Evolutionary conservation across 2,329 filamentous ascomycete genomes (phyloP), one percentile per base, ranked within the genome.

Genomic region (Xylaria multiplex): DNA sequence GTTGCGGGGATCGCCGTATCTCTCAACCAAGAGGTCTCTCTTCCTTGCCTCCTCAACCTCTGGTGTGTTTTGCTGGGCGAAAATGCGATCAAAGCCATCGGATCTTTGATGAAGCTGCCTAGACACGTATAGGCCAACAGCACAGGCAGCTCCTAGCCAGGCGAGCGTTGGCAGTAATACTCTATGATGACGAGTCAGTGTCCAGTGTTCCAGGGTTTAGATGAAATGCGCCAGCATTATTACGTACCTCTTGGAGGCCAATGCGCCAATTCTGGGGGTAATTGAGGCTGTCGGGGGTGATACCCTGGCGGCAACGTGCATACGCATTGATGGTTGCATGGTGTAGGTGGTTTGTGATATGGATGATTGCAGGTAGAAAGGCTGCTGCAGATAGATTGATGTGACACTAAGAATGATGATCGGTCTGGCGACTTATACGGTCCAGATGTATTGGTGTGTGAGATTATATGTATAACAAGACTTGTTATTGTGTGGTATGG

Each of bases 21-120:
- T 58, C 16, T 77, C 75, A 49, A 76, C 71, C 35, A 64, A 46
- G 14, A 77, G 67, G 16, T 57, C 66, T 27, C 42, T 62, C 56
- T 68, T 75, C 32, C 75, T 64, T 8, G 70, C 69, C 30, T 59
- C 64, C 67, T 75, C 74, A 53, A 75, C 74, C 43, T 76, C 74
- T 49, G 75, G 71, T 0, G 75, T 76, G 71, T 77, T 77, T 46
- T 77, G 73, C 56, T 76, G 73, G 11, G 73, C 45, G 65, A 74
- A 77, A 68, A 77, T 77, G 14, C 60, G 66, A 61, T 76, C 73
- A 56, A 76, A 71, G 32, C 55, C 54, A 19, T 65, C 67, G 24
- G 71, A 56, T n/a, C 72, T 64, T 14, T 55, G 56, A 42, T 48
- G 56, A 6, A 77, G 68, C 40, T 76, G 74, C 3, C 55, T 62